phyloP scores from a whole-genome alignment of 306 rosid genomes.

The Leucaena leucocephala region DNA sequence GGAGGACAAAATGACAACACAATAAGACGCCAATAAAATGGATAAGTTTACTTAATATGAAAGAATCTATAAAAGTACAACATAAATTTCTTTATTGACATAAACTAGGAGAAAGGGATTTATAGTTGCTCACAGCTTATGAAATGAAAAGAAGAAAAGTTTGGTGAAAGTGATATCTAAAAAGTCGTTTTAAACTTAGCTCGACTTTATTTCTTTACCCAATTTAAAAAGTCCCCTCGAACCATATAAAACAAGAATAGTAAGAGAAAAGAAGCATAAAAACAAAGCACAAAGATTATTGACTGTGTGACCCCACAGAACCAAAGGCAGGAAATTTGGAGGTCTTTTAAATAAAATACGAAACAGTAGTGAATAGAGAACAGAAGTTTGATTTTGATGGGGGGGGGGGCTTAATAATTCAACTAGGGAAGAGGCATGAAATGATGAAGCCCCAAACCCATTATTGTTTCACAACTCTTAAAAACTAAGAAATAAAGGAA shows the following conservation, averaged over 20 bases:
- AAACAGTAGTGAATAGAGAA: background rate
- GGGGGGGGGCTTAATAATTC: constrained; percentile 1
- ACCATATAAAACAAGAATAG: constrained; percentile 24
- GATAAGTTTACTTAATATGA: constrained; percentile 37
- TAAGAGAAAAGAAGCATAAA: constrained; percentile 2
- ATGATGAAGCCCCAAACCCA: constrained; percentile 2
- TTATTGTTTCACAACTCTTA: background rate
- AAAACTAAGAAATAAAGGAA: constrained; percentile 3
- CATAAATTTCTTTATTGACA: background rate
- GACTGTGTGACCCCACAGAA: constrained; percentile 28
- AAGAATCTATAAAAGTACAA: constrained; percentile 35
- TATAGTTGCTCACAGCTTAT: constrained; percentile 47
- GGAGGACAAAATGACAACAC: constrained; percentile 25
- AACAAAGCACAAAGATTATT: constrained; percentile 18
- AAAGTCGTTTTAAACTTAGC: constrained; percentile 37
- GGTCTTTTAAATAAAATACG: background rate
- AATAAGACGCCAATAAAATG: constrained; percentile 27
- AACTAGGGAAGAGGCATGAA: background rate
- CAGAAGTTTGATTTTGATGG: constrained; percentile 6
- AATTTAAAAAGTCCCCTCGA: constrained; percentile 20
- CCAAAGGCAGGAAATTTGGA: constrained; percentile 14
- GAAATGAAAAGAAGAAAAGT: constrained; percentile 34
- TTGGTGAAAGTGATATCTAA: constrained; percentile 33
- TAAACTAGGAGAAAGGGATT: constrained; percentile 20
- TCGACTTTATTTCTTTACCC: constrained; percentile 7